Evolutionary conservation across 768 basidiomycete genomes (phyloP).

Genomic region (Leucocoprinus birnbaumii): DNA sequence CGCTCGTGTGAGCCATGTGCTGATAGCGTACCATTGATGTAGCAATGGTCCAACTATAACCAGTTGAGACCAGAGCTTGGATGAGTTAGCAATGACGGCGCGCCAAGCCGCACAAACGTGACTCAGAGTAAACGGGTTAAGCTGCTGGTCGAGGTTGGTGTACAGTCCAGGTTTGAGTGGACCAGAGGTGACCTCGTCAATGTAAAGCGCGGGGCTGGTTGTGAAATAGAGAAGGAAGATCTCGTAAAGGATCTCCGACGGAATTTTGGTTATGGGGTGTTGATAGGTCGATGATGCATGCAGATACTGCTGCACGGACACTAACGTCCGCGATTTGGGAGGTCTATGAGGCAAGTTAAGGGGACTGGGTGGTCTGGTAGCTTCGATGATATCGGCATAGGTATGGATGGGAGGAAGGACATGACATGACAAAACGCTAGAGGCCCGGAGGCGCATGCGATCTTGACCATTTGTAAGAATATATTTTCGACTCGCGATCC

Average conservation of each 20-base stretch:
- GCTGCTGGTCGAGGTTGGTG: neutral
- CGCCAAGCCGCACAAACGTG: constrained; percentile 4
- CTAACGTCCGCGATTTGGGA: neutral
- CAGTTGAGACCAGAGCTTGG: neutral
- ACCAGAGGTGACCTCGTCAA: neutral
- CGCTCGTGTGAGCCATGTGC: neutral
- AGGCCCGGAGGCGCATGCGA: no score
- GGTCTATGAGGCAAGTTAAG: neutral
- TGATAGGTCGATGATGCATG: no score
- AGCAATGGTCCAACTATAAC: neutral
- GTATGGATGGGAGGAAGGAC: neutral
- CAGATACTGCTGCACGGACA: neutral
- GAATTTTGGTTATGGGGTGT: neutral
- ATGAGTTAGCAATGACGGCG: neutral
- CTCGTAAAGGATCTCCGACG: neutral
- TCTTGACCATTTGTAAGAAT: no score
- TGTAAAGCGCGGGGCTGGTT: neutral
- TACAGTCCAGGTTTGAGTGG: neutral
- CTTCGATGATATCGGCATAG: neutral
- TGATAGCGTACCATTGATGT: neutral
- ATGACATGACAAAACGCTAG: no score
- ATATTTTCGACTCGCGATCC: neutral
- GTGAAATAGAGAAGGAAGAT: neutral
- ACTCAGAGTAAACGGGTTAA: neutral
- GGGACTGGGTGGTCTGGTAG: neutral